Evolutionary conservation across 208 protist species (phyloP).

Genomic region (Acanthamoeba royreba): DNA sequence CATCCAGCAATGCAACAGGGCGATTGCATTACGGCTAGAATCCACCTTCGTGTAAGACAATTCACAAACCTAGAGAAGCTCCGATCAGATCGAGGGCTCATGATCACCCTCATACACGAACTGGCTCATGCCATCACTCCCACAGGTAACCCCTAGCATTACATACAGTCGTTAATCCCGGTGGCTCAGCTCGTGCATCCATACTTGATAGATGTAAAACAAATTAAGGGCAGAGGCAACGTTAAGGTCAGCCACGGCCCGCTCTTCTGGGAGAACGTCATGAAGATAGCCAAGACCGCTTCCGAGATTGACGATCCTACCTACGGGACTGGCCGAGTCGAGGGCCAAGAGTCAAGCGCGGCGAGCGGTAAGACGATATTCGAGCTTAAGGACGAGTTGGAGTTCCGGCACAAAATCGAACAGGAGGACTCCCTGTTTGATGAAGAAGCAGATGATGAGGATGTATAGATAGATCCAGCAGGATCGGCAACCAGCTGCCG

Average conservation of each 20-base stretch:
- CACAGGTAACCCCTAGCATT: not conserved
- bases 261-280: not conserved
- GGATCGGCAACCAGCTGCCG: not conserved
- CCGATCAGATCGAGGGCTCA: not conserved
- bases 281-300: not conserved
- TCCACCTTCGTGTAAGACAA: not conserved
- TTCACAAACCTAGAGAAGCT: slow-evolving; percentile 6
- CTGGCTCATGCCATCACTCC: slow-evolving; percentile 1
- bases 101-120: slow-evolving; percentile 10
- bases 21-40: not conserved
- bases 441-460: not conserved
- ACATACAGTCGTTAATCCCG: not conserved
- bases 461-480: not conserved
- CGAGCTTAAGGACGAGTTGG: not conserved
- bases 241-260: not conserved
- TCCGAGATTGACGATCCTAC: not conserved
- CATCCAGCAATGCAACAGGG: not conserved
- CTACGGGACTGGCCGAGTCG: not conserved
- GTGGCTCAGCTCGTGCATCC: not conserved
- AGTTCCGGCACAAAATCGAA: not conserved
- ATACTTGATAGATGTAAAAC: not conserved
- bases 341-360: not conserved
- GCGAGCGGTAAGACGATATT: not conserved
- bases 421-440: not conserved
- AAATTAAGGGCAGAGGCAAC: not conserved